Conservation (phyloP, 495 filamentous ascomycete species). For the Podospora sp. region DNA sequence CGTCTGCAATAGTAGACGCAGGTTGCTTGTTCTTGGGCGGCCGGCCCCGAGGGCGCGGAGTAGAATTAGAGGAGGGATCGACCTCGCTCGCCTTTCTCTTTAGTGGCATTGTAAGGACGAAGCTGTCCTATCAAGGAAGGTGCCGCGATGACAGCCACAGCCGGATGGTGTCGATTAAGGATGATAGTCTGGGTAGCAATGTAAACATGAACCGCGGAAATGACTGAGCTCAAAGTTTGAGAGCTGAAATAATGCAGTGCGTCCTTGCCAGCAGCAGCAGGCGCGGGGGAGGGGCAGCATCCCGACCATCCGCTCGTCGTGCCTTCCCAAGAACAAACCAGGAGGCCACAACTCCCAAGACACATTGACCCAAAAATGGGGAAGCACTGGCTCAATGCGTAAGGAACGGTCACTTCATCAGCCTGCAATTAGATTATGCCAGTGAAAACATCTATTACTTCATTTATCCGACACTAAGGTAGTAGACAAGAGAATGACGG, state of each 20-base stretch:
- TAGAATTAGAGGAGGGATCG: not conserved
- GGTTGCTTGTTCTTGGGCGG: not conserved
- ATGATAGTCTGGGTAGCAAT: not conserved
- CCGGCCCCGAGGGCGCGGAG: not conserved
- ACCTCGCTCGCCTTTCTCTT: slow-evolving; percentile 27
- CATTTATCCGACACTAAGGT: slow-evolving; percentile 15
- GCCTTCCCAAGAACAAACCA: too few relatives aligned
- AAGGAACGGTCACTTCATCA: too few relatives aligned
- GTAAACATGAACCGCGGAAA: not conserved
- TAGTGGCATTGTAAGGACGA: slow-evolving; percentile 22
- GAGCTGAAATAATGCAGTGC: not conserved
- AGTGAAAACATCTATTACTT: not conserved
- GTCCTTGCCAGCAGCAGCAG: too few relatives aligned
- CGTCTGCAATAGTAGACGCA: not conserved
- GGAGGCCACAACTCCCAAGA: too few relatives aligned
- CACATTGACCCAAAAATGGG: too few relatives aligned
- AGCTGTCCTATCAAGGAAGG: not conserved
- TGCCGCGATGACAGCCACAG: not conserved
- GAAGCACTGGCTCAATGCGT: too few relatives aligned
- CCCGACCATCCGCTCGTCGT: not conserved
- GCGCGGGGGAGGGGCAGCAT: too few relatives aligned
- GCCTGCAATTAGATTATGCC: not conserved
- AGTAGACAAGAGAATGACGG: slow-evolving; percentile 4
- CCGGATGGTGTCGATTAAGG: not conserved
- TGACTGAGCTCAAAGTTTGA: not conserved